Percentiles rank a stretch among this genome's conserved stretches.
These are phyloP conservation scores for Karstenula rhodostoma DNA, from an alignment of 2,329 filamentous ascomycete species.

Conservation along the genomic window DNA sequence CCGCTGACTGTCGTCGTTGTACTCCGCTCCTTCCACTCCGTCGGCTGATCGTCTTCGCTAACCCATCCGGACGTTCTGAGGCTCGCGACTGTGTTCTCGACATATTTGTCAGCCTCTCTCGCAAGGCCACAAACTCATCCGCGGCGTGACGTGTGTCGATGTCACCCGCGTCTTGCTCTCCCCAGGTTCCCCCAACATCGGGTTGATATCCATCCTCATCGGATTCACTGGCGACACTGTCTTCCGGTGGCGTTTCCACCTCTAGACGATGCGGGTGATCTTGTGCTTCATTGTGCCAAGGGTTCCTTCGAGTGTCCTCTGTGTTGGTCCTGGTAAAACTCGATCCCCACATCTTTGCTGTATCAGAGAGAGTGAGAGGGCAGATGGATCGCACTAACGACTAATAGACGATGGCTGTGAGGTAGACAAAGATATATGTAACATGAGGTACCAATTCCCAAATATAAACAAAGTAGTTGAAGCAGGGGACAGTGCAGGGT, in stretches of 20 bases:
- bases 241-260: slow-evolving; percentile 14
- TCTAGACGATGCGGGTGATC: slow-evolving; percentile 29
- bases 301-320: slow-evolving; percentile 40
- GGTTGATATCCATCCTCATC: slow-evolving; percentile 39
- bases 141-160: slow-evolving; percentile 63
- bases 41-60: slow-evolving; percentile 39
- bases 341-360: slow-evolving; percentile 15
- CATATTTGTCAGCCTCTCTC: slow-evolving; percentile 62
- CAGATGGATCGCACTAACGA: background rate
- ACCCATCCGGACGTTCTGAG: slow-evolving; percentile 32
- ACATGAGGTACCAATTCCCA: background rate
- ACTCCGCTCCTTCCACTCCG: slow-evolving; percentile 35
- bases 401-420: background rate
- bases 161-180: slow-evolving; percentile 66
- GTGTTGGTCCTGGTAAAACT: slow-evolving; percentile 13
- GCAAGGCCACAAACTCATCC: slow-evolving; percentile 67
- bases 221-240: slow-evolving; percentile 28
- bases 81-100: slow-evolving; percentile 50
- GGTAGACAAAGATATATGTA: background rate
- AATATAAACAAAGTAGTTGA: background rate
- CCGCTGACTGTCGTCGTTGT: slow-evolving; percentile 22
- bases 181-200: slow-evolving; percentile 65
- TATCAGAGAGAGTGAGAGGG: background rate
- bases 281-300: slow-evolving; percentile 46
- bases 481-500: background rate